Evolutionary conservation across 1,139 yeast species (phyloP).

Genomic region (Suhomyces bokatorum): DNA sequence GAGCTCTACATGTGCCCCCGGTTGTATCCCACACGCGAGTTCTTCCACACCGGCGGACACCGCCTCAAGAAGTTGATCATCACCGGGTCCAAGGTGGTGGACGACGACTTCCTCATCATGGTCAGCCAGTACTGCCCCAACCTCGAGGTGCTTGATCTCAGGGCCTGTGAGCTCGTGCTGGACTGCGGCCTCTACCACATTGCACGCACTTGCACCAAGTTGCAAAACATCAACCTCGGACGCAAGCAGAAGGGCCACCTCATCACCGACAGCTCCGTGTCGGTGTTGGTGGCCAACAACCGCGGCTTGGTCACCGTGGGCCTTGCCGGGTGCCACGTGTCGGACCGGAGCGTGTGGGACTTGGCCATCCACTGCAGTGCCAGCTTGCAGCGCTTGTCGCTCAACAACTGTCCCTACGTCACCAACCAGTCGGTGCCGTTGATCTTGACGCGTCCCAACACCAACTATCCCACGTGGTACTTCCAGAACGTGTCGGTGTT

Average conservation of each 20-base stretch:
- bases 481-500: constrained; percentile 68
- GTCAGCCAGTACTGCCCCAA: constrained; percentile 60
- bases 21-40: constrained; percentile 54
- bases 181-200: constrained; percentile 73
- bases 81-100: constrained; percentile 72
- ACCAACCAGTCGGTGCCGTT: constrained; percentile 69
- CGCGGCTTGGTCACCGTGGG: constrained; percentile 71
- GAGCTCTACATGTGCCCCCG: constrained; percentile 85
- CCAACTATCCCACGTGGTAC: constrained; percentile 35
- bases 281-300: constrained; percentile 54
- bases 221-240: constrained; percentile 71
- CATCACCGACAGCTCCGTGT: constrained; percentile 70
- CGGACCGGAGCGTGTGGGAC: constrained; percentile 81
- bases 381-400: constrained; percentile 63
- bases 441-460: constrained; percentile 35
- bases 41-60: constrained; percentile 31
- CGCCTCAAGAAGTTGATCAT: constrained; percentile 59
- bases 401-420: constrained; percentile 71
- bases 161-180: constrained; percentile 81
- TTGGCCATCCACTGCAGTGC: constrained; percentile 62
- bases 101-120: constrained; percentile 56
- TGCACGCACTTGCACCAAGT: constrained; percentile 57
- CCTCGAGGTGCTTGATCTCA: constrained; percentile 65
- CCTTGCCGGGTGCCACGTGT: constrained; percentile 80
- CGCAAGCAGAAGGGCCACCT: constrained; percentile 68